Base-by-base conservation (phyloP, 2,329 filamentous ascomycete species). In the Dactylellina parvicollis region DNA sequence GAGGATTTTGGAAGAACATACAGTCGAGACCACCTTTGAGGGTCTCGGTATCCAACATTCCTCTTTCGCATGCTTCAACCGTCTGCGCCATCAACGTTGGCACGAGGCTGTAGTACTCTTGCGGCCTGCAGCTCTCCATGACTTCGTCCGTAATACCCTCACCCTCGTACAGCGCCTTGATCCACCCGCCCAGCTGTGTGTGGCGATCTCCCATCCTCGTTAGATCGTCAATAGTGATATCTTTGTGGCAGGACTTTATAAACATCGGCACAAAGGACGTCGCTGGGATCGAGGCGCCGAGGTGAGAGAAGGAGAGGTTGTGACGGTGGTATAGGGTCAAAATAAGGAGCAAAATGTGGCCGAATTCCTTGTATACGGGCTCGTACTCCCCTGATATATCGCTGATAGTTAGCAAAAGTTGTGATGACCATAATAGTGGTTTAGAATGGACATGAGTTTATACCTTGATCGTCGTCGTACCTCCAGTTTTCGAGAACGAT, bases 341-440 rank as follows among this genome's bases (percentile, higher is more conserved):
- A 0, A 92, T 84, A 1, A 95, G 83, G 0, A 95, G 84, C 5
- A 95, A 81, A 14, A 93, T 88, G 0, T 90, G 88, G 0, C 91
- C 90, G 76, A 94, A 95, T 77, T 96, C 92, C 78, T 95, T 92
- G 77, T 95, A 95, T 0, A 92, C 88, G 0, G 91, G 91, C 79
- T 94, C 91, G 77, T 92, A 92, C 78, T 95, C 92, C 59, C 87
- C 88, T 82, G 52, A 5, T 32, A 2, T 8, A 16, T 3, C 18
- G 56, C 79, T 18, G 14, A 8, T 14, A 40, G 14, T 44, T 22
- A 42, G 24, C 30, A 57, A 30, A 24, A n/a, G 5, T 44, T 34
- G 18, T 7, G 24, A 20, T 12, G n/a, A n/a, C n/a, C n/a, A n/a
- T 28, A 12, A 46, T 30, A 7, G 34, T 10, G 2, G 8, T 34